Conservation (phyloP, 2,329 filamentous ascomycete species). For the Xylariaceae sp. region DNA sequence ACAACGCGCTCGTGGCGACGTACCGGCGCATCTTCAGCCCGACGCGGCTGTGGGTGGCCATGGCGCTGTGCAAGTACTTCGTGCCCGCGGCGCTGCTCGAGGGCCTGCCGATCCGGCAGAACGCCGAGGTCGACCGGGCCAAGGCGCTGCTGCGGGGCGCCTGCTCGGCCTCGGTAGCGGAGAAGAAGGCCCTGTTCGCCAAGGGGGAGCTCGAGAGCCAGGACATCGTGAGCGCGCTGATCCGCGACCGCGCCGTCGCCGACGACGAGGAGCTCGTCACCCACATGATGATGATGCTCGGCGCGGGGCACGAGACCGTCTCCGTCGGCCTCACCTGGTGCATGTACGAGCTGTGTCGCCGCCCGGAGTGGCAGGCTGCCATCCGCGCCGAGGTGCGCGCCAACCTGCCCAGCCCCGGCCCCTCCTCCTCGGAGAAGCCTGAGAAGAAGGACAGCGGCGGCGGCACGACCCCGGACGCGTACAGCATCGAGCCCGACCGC, state of each 20-base stretch:
- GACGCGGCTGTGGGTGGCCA: conserved; percentile 6
- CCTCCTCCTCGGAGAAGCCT: no score
- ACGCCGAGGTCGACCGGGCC: conserved; percentile 1
- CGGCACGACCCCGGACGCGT: conserved; percentile 2
- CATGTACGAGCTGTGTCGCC: conserved; percentile 11
- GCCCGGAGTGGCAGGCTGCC: conserved; percentile 6
- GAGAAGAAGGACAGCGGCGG: conserved; percentile 5
- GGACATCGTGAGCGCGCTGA: conserved; percentile 6
- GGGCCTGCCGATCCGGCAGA: conserved; percentile 1
- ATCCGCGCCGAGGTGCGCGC: conserved; percentile 11
- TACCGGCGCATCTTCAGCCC: conserved; percentile 9
- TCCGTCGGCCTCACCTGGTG: conserved; percentile 11
- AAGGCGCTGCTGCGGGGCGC: conserved; percentile 1
- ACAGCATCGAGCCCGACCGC: conserved; percentile 6
- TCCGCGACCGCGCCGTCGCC: conserved; percentile 6
- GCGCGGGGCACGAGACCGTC: conserved; percentile 13
- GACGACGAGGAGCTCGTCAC: conserved; percentile 11
- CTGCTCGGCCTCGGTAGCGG: conserved; percentile 2
- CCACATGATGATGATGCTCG: conserved; percentile 11
- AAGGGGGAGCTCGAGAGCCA: conserved; percentile 5
- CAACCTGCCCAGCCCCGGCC: conserved; percentile 8
- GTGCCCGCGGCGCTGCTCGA: conserved; percentile 3
- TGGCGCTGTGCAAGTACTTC: conserved; percentile 7
- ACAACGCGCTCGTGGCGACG: conserved; percentile 8
- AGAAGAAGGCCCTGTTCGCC: conserved; percentile 5